These are phyloP conservation scores for Haplosporangium sp. DNA, from an alignment of 371 early-diverging fungal species.

Conservation along the genomic window DNA sequence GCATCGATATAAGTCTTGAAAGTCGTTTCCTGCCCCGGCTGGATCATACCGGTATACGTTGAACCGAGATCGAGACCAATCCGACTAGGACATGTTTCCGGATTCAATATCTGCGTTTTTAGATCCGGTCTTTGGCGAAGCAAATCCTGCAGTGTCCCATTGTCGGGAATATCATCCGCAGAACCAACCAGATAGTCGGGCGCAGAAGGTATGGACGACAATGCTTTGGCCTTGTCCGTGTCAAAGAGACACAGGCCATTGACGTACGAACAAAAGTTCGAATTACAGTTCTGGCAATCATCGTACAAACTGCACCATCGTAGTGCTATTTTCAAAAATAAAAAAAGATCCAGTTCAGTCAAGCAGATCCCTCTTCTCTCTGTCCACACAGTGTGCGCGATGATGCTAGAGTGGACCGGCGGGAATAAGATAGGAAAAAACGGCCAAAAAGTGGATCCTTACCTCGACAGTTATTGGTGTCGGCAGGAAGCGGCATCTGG, in stretches of 20 bases:
- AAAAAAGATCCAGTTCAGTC: not conserved
- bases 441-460: conserved; percentile 2
- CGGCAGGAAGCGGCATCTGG: conserved; percentile 47
- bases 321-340: conserved; percentile 52
- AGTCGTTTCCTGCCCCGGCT: conserved; percentile 18
- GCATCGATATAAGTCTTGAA: conserved; percentile 48
- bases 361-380: no score
- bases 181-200: conserved; percentile 27
- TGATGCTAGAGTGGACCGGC: no score
- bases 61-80: conserved; percentile 1
- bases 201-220: not conserved
- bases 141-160: conserved; percentile 41
- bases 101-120: not conserved
- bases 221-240: conserved; percentile 39
- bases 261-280: conserved; percentile 41
- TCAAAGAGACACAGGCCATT: conserved; percentile 51
- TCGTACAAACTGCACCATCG: conserved; percentile 54
- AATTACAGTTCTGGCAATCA: conserved; percentile 51
- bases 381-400: not conserved
- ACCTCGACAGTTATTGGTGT: conserved; percentile 64
- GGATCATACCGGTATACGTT: not conserved
- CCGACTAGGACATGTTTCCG: conserved; percentile 23
- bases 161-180: conserved; percentile 24
- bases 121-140: conserved; percentile 33
- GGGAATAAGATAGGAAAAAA: no score